These are phyloP conservation scores for Leccinum arenicola DNA, from an alignment of 768 basidiomycete genomes.

Conservation along the genomic window DNA sequence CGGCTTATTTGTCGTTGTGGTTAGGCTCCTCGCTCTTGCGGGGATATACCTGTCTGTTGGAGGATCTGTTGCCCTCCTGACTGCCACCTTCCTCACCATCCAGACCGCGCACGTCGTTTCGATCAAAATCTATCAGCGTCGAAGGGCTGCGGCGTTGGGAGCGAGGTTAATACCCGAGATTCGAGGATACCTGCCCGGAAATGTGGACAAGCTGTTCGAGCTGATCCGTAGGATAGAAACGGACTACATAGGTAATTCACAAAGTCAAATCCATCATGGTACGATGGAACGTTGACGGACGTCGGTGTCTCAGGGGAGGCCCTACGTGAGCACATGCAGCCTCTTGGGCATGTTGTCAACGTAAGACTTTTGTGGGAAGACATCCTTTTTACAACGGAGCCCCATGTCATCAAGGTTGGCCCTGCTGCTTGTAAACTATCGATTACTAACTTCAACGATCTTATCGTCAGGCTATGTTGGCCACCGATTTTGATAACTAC, in stretches of 20 bases:
- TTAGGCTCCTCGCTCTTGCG: slow-evolving; percentile 4
- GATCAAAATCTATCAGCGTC: slow-evolving; percentile 7
- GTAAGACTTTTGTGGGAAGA: slow-evolving; percentile 48
- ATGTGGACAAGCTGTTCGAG: slow-evolving; percentile 31
- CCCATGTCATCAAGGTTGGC: slow-evolving; percentile 44
- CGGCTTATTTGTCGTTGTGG: slow-evolving; percentile 13
- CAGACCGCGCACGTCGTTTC: slow-evolving; percentile 1
- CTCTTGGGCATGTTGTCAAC: slow-evolving; percentile 36
- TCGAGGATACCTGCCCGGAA: slow-evolving; percentile 33
- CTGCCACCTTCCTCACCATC: slow-evolving; percentile 1
- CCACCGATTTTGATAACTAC: slow-evolving; percentile 42
- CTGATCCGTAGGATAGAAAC: slow-evolving; percentile 19
- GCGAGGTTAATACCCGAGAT: slow-evolving; percentile 32
- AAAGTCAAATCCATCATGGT: not conserved
- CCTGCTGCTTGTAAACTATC: not conserved
- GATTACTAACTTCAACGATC: not conserved
- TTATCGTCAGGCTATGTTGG: slow-evolving; percentile 34
- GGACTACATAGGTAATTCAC: slow-evolving; percentile 36
- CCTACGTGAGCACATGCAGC: slow-evolving; percentile 22
- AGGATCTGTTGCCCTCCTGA: slow-evolving; percentile 6
- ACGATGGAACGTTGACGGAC: not conserved
- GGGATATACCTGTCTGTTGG: slow-evolving; percentile 13
- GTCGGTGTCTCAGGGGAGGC: slow-evolving; percentile 18
- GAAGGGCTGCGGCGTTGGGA: slow-evolving; percentile 21
- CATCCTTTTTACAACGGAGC: slow-evolving; percentile 46